phyloP scores from a whole-genome alignment of 1,284 basidiomycete genomes.

The Rhodotorula glutinis region DNA sequence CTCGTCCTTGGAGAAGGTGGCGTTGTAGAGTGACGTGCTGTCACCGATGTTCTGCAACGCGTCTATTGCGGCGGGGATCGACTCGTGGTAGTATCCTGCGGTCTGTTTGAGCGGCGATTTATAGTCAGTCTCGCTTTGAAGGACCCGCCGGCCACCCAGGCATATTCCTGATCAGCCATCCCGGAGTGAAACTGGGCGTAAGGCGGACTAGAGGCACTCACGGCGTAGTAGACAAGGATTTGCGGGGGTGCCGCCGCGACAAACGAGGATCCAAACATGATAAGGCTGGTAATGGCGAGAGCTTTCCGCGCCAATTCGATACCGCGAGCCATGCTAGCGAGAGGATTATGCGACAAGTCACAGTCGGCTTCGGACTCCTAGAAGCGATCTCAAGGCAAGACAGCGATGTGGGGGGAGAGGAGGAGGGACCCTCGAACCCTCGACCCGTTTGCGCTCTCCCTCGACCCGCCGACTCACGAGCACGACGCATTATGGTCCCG shows the following conservation, averaged over 20 bases:
- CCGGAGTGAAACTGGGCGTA: too few species aligned
- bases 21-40: constrained; percentile 7
- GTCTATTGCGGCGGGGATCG: constrained; percentile 29
- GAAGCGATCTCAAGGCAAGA: too few species aligned
- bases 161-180: too few species aligned
- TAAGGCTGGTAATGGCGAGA: background rate
- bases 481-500: background rate
- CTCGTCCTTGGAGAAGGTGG: constrained; percentile 28
- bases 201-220: too few species aligned
- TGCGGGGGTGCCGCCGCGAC: constrained; percentile 2
- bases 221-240: constrained; percentile 22
- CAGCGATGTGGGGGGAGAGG: background rate
- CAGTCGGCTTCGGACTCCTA: too few species aligned
- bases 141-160: too few species aligned
- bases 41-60: constrained; percentile 16
- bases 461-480: background rate
- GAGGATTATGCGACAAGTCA: too few species aligned
- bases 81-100: constrained; percentile 25
- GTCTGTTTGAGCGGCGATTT: constrained; percentile 1
- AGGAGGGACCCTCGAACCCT: too few species aligned
- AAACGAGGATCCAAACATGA: background rate
- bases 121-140: too few species aligned
- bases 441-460: too few species aligned
- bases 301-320: background rate
- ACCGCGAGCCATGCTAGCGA: background rate